phyloP scores from a whole-genome alignment of 2,329 filamentous ascomycete species.

The Colletotrichum orbiculare region DNA sequence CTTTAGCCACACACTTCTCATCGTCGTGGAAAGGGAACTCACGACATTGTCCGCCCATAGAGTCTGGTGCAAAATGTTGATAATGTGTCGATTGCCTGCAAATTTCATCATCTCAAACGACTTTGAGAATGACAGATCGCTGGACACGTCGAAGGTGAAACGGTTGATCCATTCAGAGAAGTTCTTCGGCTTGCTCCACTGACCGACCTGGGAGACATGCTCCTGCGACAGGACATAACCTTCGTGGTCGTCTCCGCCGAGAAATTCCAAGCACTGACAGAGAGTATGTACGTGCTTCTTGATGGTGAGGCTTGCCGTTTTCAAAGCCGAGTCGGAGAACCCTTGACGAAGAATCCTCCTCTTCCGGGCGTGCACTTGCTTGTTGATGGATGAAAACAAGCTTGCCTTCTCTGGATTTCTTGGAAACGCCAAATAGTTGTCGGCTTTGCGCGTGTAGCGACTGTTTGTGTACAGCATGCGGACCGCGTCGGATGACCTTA shows the following conservation, averaged over 20 bases:
- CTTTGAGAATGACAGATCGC: slow-evolving; percentile 22
- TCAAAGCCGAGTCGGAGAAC: slow-evolving; percentile 23
- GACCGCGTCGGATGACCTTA: slow-evolving; percentile 13
- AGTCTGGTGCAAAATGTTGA: slow-evolving; percentile 23
- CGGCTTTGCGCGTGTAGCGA: slow-evolving; percentile 16
- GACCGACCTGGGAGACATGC: neutral
- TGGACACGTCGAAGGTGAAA: slow-evolving; percentile 26
- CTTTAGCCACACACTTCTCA: neutral
- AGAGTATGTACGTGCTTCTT: slow-evolving; percentile 20
- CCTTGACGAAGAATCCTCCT: slow-evolving; percentile 14
- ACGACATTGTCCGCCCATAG: slow-evolving; percentile 25
- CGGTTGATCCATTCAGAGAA: slow-evolving; percentile 25
- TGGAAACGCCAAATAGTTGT: slow-evolving; percentile 20
- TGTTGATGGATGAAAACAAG: slow-evolving; percentile 23
- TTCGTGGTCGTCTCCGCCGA: slow-evolving; percentile 12
- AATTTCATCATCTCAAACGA: slow-evolving; percentile 16
- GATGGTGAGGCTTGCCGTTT: slow-evolving; percentile 16
- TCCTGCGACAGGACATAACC: neutral
- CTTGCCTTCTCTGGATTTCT: slow-evolving; percentile 18
- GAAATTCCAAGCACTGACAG: slow-evolving; percentile 23
- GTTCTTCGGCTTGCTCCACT: slow-evolving; percentile 22
- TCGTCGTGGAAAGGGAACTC: neutral
- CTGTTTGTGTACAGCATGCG: slow-evolving; percentile 22
- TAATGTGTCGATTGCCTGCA: slow-evolving; percentile 4
- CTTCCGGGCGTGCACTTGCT: slow-evolving; percentile 24